These are phyloP conservation scores for Lupinus albus DNA, from an alignment of 306 rosid species.

Conservation along the genomic window DNA sequence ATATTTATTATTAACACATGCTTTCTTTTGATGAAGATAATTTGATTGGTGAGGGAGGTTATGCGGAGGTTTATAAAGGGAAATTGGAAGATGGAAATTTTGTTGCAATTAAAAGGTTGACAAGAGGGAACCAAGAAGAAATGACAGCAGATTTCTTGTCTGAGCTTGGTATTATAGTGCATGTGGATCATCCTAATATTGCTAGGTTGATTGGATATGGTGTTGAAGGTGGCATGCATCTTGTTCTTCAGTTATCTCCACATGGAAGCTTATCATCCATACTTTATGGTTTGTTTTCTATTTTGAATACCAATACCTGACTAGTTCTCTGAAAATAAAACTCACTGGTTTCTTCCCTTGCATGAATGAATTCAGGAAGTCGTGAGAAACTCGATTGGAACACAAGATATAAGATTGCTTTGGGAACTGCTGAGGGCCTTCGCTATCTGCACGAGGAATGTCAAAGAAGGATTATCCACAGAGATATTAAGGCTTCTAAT, in stretches of 20 bases:
- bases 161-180: conserved; percentile 96
- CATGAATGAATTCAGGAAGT: conserved; percentile 56
- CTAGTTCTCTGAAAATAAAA: conserved; percentile 23
- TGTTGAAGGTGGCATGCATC: conserved; percentile 99
- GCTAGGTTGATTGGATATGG: conserved; percentile 94
- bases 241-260: conserved; percentile 93
- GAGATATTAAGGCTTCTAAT: conserved; percentile 95
- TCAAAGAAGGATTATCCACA: conserved; percentile 95
- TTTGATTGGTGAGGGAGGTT: conserved; percentile 98
- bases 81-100: conserved; percentile 72
- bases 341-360: conserved; percentile 8
- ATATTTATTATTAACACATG: background rate
- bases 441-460: conserved; percentile 89
- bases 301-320: conserved; percentile 12
- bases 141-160: conserved; percentile 97
- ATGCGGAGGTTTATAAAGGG: conserved; percentile 91
- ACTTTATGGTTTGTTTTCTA: conserved; percentile 71
- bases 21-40: conserved; percentile 50
- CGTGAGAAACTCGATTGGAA: conserved; percentile 82
- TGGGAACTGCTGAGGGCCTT: conserved; percentile 92
- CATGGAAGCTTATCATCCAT: conserved; percentile 87
- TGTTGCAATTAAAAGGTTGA: conserved; percentile 79
- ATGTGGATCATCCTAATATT: conserved; percentile 91
- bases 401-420: conserved; percentile 66
- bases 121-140: conserved; percentile 83